These are phyloP conservation scores for Halteria grandinella DNA, from an alignment of 73 alveolate species.

Conservation along the genomic window DNA sequence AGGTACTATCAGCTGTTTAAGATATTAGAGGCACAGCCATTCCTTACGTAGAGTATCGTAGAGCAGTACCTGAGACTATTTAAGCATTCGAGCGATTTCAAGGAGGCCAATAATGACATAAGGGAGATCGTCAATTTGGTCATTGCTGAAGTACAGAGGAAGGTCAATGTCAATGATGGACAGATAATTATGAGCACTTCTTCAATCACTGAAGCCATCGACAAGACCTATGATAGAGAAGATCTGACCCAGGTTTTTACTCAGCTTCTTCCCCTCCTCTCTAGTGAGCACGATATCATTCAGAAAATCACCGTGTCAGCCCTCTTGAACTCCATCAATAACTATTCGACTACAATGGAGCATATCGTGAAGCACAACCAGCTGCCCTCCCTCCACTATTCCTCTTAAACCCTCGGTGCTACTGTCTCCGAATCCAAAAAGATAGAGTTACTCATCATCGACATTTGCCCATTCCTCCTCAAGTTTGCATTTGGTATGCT, in stretches of 20 bases:
- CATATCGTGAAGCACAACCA: background rate
- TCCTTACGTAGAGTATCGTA: too few relatives aligned
- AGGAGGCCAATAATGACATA: too few relatives aligned
- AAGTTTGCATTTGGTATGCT: background rate
- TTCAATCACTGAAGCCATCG: too few relatives aligned
- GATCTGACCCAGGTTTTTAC: background rate
- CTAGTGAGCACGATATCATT: background rate
- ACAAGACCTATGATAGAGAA: background rate
- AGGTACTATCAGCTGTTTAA: too few relatives aligned
- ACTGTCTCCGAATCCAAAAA: too few relatives aligned
- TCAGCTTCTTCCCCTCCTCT: background rate
- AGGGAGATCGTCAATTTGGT: too few relatives aligned
- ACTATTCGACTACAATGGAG: background rate
- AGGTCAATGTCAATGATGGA: too few relatives aligned
- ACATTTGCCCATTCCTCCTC: background rate
- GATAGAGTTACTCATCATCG: background rate
- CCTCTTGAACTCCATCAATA: background rate
- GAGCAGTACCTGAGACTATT: background rate
- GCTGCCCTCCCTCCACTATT: background rate
- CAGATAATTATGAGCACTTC: too few relatives aligned
- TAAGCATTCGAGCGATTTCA: background rate
- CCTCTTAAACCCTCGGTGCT: too few relatives aligned
- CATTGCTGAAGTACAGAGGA: too few relatives aligned
- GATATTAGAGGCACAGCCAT: too few relatives aligned
- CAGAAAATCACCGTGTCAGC: slow-evolving; percentile 4